phyloP scores from a whole-genome alignment of 805 yeast genomes.

The Candida pseudofarinosa region DNA sequence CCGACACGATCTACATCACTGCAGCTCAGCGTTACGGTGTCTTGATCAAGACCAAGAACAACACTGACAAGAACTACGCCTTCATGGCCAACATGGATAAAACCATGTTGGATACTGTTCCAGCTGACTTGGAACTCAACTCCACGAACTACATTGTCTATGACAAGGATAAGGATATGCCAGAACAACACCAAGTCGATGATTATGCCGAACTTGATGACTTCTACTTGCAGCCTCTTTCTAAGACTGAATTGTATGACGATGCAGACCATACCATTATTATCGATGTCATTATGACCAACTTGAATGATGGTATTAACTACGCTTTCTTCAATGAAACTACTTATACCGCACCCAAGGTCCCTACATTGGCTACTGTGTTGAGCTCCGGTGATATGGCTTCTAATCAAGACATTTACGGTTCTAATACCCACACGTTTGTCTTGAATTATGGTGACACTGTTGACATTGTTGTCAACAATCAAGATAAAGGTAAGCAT shows the following conservation, averaged over 20 bases:
- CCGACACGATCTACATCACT: constrained; percentile 57
- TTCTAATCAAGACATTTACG: constrained; percentile 60
- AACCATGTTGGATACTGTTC: constrained; percentile 67
- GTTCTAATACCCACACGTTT: constrained; percentile 62
- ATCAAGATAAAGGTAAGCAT: constrained; percentile 74
- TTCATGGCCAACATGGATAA: constrained; percentile 60
- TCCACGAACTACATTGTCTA: constrained; percentile 57
- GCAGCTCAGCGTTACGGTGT: constrained; percentile 83
- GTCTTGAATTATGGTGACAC: constrained; percentile 58
- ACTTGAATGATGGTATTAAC: constrained; percentile 68
- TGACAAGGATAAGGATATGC: constrained; percentile 24
- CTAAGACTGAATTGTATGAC: constrained; percentile 45
- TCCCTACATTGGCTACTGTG: constrained; percentile 66
- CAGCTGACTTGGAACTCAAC: constrained; percentile 48
- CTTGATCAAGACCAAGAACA: constrained; percentile 52
- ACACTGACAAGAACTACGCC: constrained; percentile 47
- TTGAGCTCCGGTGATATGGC: constrained; percentile 58
- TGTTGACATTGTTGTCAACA: constrained; percentile 74
- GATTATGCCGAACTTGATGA: constrained; percentile 61
- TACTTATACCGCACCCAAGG: constrained; percentile 61
- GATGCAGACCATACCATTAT: constrained; percentile 61
- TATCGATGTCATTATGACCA: constrained; percentile 60
- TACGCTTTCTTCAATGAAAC: constrained; percentile 73
- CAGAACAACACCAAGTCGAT: constrained; percentile 20
- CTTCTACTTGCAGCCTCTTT: constrained; percentile 64